Evolutionary conservation across 2,329 filamentous ascomycete genomes (phyloP), one percentile per base, ranked within the genome.

Genomic region (Penicillium sclerotiorum): DNA sequence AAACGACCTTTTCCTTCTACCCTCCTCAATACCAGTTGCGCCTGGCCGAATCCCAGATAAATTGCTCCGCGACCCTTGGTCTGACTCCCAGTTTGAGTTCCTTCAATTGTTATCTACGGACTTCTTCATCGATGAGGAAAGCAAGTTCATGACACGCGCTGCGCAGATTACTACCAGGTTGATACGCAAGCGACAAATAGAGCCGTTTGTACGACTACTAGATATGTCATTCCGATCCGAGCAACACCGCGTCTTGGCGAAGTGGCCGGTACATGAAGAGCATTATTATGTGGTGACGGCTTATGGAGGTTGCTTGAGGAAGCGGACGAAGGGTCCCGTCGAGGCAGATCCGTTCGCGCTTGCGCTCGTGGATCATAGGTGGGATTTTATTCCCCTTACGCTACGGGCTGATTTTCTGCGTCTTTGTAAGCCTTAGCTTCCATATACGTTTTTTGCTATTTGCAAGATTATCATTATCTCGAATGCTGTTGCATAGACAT

Each of bases 41-140:
- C 65, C 67, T 1, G 63, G 64, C 3, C 62, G 65, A 6, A 67
- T 77, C 35, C 73, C 73, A 0, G 65, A 73, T 36, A 68, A 69
- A 41, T 48, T 77, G 2, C 65, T 77, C 3, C 47, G 57, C 7
- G 37, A 56, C 0, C 71, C 73, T 4, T 76, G 72, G 72, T 72
- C 70, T 0, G 57, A 65, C 5, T 47, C 64, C 7, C 71, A 73
- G 32, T 58, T 76, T 5, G 65, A 70, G 21, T 66, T 76, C 8
- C 61, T 77, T 2, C 58, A 66, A 12, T 52, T 76, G 0, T 54
- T 77, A 1, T 63, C 69, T 1, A 49, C 53, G 12, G 65, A 68
- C 22, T 69, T 71, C 5, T 73, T 69, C 30, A 60, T 73, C n/a
- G 71, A 74, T 42, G 65, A 68, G 18, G 65, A 72, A 25, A 53